Percentiles rank a stretch among this genome's conserved stretches.
Evolutionary conservation across 176 grass and related monocot genomes (phyloP).

Genomic region (Ananas comosus): DNA sequence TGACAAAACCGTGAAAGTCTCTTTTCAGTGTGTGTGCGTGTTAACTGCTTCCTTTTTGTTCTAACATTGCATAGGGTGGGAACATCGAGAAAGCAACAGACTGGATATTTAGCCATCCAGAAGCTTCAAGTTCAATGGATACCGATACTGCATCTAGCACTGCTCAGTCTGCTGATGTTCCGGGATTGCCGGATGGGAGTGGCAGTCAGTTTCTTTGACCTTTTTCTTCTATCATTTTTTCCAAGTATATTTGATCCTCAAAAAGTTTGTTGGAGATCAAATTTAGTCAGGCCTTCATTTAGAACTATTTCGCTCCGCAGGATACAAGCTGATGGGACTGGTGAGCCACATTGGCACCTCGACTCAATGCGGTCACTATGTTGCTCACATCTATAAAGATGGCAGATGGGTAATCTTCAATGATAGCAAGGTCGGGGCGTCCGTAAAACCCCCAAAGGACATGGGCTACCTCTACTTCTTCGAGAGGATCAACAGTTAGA

Average conservation of each 20-base stretch:
- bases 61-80: conserved; percentile 49
- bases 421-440: conserved; percentile 76
- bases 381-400: conserved; percentile 76
- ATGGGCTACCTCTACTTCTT: conserved; percentile 98
- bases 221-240: not conserved
- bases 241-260: not conserved
- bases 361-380: conserved; percentile 93
- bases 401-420: conserved; percentile 91
- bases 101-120: conserved; percentile 83
- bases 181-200: conserved; percentile 60
- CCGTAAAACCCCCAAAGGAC: conserved; percentile 89
- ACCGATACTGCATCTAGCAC: conserved; percentile 57
- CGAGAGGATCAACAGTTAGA: conserved; percentile 36
- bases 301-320: conserved; percentile 18
- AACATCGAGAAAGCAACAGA: conserved; percentile 92
- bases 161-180: conserved; percentile 22
- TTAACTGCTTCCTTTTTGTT: conserved; percentile 4
- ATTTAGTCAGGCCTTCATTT: not conserved
- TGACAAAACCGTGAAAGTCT: not conserved
- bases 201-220: conserved; percentile 55
- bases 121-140: conserved; percentile 40
- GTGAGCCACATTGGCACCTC: conserved; percentile 95
- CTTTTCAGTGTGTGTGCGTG: not conserved
- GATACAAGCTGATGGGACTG: conserved; percentile 81
- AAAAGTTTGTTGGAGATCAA: not conserved